Evolutionary conservation across 768 basidiomycete species (phyloP).

Genomic region (Boletus patriciae): DNA sequence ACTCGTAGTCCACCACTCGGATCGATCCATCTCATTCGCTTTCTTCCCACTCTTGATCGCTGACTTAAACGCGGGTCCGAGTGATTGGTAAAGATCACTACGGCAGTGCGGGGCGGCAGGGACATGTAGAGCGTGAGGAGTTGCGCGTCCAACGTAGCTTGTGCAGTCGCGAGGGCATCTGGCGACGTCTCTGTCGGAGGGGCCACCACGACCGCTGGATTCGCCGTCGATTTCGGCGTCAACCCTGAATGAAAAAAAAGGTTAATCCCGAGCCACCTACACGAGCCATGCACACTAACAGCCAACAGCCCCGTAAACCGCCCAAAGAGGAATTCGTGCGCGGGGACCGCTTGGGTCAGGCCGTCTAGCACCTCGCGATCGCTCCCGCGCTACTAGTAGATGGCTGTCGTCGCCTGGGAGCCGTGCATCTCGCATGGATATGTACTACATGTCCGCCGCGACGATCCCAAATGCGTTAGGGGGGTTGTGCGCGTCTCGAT

Average conservation of each 20-base stretch:
- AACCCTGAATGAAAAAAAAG: conserved; percentile 48
- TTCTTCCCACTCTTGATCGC: too few relatives aligned
- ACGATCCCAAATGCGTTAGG: too few relatives aligned
- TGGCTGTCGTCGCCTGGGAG: conserved; percentile 77
- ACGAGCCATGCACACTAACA: too few relatives aligned
- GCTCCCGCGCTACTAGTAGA: too few relatives aligned
- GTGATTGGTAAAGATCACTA: conserved; percentile 87
- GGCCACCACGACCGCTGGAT: conserved; percentile 29
- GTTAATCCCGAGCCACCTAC: not conserved
- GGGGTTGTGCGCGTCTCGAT: too few relatives aligned
- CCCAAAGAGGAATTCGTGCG: conserved; percentile 86
- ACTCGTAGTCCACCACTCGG: too few relatives aligned
- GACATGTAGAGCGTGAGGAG: conserved; percentile 40
- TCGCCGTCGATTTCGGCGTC: conserved; percentile 51
- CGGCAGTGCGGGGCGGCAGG: conserved; percentile 76
- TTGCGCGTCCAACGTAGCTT: conserved; percentile 57
- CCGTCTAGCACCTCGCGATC: too few relatives aligned
- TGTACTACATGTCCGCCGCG: too few relatives aligned
- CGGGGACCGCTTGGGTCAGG: conserved; percentile 53
- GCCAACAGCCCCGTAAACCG: too few relatives aligned
- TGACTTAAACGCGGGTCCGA: too few relatives aligned
- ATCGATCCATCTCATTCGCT: too few relatives aligned
- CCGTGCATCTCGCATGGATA: conserved; percentile 84
- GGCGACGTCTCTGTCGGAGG: conserved; percentile 20
- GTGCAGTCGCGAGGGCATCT: conserved; percentile 35